A percentile compares a stretch with the other conserved stretches of the same genome.
Conservation (phyloP, 352 stramenopile genomes). For the Elongisporangium anandrum region DNA sequence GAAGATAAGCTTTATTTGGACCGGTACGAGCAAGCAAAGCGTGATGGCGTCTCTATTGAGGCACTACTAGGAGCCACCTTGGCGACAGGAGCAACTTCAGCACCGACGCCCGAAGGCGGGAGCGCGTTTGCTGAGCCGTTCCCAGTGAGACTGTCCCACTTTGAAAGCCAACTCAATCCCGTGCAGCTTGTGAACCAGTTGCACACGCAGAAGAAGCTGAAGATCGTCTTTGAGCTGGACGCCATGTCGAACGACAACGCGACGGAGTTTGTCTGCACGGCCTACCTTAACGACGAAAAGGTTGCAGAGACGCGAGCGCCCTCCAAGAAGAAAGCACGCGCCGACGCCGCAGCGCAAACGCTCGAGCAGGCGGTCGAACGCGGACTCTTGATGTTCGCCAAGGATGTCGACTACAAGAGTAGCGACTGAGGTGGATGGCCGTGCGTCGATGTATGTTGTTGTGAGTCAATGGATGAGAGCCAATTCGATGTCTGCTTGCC, state of each 20-base stretch:
- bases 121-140: background rate
- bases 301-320: conserved; percentile 31
- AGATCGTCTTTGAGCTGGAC: conserved; percentile 38
- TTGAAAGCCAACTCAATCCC: conserved; percentile 39
- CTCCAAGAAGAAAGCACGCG: conserved; percentile 84
- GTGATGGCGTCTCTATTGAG: conserved; percentile 28
- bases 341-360: conserved; percentile 49
- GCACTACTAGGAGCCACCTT: background rate
- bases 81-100: background rate
- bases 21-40: conserved; percentile 25
- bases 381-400: background rate
- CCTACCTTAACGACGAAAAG: conserved; percentile 38
- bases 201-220: conserved; percentile 29
- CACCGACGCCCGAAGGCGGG: background rate
- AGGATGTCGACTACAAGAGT: background rate
- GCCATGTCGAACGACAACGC: conserved; percentile 36
- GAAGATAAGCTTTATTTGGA: conserved; percentile 67
- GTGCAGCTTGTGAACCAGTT: conserved; percentile 56
- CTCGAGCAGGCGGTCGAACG: conserved; percentile 69
- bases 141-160: conserved; percentile 28
- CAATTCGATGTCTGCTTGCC: background rate
- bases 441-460: background rate
- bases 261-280: conserved; percentile 49
- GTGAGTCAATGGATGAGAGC: background rate
- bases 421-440: background rate